Evolutionary conservation across 192 early-diverging fungal species (phyloP).

Genomic region (Powellomyces hirtus): DNA sequence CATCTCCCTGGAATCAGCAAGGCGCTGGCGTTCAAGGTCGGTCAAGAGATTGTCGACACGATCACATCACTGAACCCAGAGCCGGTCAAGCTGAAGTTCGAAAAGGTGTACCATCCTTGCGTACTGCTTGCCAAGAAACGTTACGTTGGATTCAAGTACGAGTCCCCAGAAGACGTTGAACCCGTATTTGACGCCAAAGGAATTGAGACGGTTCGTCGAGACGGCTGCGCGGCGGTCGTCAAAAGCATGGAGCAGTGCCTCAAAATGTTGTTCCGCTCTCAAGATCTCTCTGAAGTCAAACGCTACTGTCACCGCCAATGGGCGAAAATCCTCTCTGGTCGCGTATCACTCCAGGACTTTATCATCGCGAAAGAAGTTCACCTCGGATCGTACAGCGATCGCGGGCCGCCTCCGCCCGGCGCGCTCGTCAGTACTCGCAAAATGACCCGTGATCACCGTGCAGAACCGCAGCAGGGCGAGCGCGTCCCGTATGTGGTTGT

Average conservation of each 20-base stretch:
- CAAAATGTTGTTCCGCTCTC: conserved; percentile 68
- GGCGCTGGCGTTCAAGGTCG: conserved; percentile 76
- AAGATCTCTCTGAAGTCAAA: conserved; percentile 81
- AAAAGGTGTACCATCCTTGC: conserved; percentile 91
- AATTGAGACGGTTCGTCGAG: conserved; percentile 89
- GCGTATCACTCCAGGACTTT: conserved; percentile 72
- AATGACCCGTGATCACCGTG: conserved; percentile 68
- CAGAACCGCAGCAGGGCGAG: conserved; percentile 84
- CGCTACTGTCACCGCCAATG: conserved; percentile 69
- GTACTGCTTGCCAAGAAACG: conserved; percentile 90
- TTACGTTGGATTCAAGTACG: conserved; percentile 87
- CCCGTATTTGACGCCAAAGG: conserved; percentile 93
- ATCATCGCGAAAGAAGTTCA: conserved; percentile 89
- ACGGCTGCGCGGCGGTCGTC: conserved; percentile 76
- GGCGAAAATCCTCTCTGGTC: conserved; percentile 65
- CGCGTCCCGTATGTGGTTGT: conserved; percentile 88
- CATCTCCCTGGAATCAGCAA: conserved; percentile 61
- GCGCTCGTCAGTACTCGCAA: conserved; percentile 65
- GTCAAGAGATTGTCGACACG: conserved; percentile 72
- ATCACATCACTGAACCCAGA: conserved; percentile 73
- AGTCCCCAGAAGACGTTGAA: conserved; percentile 55
- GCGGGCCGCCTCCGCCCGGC: conserved; percentile 65
- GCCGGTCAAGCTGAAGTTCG: conserved; percentile 90
- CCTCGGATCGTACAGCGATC: conserved; percentile 68
- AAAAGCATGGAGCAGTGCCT: conserved; percentile 77